Percentiles rank a stretch among this genome's conserved stretches.
phyloP scores from a whole-genome alignment of 2,329 filamentous ascomycete genomes.

The Alternaria incomplexa region DNA sequence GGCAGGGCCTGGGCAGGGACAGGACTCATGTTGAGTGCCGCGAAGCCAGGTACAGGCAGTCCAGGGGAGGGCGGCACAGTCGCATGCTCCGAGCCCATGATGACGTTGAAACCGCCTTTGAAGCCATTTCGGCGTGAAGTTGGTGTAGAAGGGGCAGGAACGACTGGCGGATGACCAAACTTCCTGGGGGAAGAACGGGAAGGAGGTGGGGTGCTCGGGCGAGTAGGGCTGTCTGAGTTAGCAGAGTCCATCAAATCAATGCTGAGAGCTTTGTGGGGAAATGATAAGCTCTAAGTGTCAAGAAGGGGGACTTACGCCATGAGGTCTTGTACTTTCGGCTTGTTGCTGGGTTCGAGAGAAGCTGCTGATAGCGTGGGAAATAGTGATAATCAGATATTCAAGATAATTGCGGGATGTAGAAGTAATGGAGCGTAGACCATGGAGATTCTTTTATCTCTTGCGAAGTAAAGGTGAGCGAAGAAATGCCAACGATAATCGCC shows the following conservation, averaged over 20 bases:
- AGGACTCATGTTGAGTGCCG: background rate
- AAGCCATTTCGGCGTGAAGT: background rate
- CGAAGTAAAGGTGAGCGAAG: background rate
- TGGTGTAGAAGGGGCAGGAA: background rate
- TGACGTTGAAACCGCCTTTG: background rate
- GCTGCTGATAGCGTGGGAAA: background rate
- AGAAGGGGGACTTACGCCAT: slow-evolving; percentile 12
- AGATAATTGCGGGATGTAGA: background rate
- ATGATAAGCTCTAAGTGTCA: background rate
- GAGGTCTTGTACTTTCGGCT: background rate
- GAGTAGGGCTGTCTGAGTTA: slow-evolving; percentile 7
- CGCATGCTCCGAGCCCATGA: slow-evolving; percentile 3
- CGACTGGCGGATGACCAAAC: background rate
- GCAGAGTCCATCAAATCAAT: background rate
- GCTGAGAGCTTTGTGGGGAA: background rate
- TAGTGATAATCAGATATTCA: background rate
- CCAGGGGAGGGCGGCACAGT: slow-evolving; percentile 16
- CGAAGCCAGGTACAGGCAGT: background rate
- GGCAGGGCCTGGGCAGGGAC: background rate
- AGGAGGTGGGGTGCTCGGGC: slow-evolving; percentile 4
- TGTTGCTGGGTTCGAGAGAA: background rate
- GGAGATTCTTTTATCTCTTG: background rate
- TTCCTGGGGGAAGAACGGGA: background rate
- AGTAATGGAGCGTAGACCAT: background rate
- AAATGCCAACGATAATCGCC: background rate